Base-by-base conservation (phyloP, 306 rosid genomes). In the Carpinus fangiana region DNA sequence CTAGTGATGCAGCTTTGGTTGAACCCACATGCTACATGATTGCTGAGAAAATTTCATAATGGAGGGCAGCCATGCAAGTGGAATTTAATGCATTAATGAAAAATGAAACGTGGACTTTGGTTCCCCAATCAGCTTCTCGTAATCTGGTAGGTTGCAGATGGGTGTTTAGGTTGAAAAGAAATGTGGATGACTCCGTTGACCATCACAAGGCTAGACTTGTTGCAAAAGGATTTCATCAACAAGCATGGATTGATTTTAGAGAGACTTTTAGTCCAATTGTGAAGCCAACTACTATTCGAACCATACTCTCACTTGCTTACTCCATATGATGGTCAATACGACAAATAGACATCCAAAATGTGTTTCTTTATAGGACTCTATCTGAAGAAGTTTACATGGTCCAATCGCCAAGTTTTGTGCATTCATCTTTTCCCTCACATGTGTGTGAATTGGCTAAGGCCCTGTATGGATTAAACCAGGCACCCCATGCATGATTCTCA, bases 381-480 rank as follows among this genome's bases (percentile, higher is more conserved):
- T 9, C 41, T 17, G 31, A 67, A 18, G 61, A 13, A 18, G 43
- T 66, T 4, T 52, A 1, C 34, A 66, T 77, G 70, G 12, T 5
- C 1, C 76, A 78, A 14, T 70, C 70, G 0, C 11, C 3, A 1
- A 20, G 54, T 0, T 69, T 77, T 36, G 2, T 41, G 20, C 23
- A 78, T 28, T 7, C 43, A 0, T 4, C 12, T 0, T 10, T 1
- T 18, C 70, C 48, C 23, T 7, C 20, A 20, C 48, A 8, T 54
- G 14, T 78, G 0, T 70, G 46, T 18, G 4, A 70, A 7, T 41
- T 78, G 3, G 1, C 13, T 2, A 55, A 70, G 0, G 70, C 70
- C 0, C 48, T 77, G 1, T 77, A 67, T 68, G 80, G 54, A n/a
- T 68, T 77, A 2, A 77, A 76, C 6, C 64, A 76, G 17, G 50